Evolutionary conservation across 176 grass and related monocot species (phyloP).

Genomic region (Areca catechu): DNA sequence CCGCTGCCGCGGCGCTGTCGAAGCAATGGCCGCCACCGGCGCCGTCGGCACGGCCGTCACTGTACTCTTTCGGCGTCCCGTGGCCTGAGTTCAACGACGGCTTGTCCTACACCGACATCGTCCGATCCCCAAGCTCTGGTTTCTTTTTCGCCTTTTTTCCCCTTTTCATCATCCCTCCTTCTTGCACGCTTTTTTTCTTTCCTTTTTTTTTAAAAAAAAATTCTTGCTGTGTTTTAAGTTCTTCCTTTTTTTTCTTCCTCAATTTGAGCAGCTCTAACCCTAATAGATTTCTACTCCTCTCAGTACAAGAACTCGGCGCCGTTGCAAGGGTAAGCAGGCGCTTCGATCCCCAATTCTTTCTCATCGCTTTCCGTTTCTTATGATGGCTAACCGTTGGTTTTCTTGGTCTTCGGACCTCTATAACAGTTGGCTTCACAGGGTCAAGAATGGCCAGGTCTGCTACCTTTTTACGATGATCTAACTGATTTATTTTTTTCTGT

Average conservation of each 20-base stretch:
- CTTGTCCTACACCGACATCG: slow-evolving; percentile 60
- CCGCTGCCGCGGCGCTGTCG: slow-evolving; percentile 1
- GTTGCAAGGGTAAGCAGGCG: slow-evolving; percentile 38
- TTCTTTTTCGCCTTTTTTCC: neutral
- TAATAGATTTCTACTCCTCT: slow-evolving; percentile 63
- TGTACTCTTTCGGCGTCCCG: slow-evolving; percentile 54
- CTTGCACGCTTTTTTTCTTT: neutral
- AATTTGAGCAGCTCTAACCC: slow-evolving; percentile 21
- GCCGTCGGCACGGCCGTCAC: slow-evolving; percentile 1
- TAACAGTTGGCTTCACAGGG: slow-evolving; percentile 81
- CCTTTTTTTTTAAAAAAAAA: neutral
- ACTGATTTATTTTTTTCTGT: slow-evolving; percentile 6
- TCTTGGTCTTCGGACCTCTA: no score
- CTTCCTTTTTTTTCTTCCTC: neutral
- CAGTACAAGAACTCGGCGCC: slow-evolving; percentile 86
- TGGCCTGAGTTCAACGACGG: slow-evolving; percentile 86
- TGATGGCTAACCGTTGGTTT: neutral
- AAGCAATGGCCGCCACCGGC: neutral
- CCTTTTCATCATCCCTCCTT: neutral
- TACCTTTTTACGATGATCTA: neutral
- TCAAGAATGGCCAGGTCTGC: slow-evolving; percentile 68
- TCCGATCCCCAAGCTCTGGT: slow-evolving; percentile 37
- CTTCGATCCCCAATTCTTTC: neutral
- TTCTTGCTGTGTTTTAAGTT: neutral
- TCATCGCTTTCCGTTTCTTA: neutral